Evolutionary conservation across 2,329 filamentous ascomycete genomes (phyloP).

Genomic region (Chrysosporium keratinophilum): DNA sequence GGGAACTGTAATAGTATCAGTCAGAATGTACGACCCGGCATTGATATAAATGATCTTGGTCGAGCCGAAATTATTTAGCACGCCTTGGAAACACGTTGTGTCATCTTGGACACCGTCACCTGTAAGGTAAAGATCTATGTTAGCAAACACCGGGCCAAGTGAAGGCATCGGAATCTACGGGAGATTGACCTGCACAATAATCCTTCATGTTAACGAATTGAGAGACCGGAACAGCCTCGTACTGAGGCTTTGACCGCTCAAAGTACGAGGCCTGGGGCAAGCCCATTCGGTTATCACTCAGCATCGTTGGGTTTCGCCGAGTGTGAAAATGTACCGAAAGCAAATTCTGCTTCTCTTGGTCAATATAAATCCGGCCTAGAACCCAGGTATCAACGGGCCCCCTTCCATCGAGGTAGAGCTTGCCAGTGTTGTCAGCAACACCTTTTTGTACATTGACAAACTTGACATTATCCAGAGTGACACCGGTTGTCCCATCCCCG

Average conservation of each 20-base stretch:
- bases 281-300: neutral
- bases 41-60: conserved; percentile 57
- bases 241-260: conserved; percentile 16
- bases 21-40: conserved; percentile 62
- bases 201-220: conserved; percentile 9
- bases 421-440: conserved; percentile 7
- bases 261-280: conserved; percentile 8
- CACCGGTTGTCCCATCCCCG: conserved; percentile 4
- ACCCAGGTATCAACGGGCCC: conserved; percentile 8
- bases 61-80: neutral
- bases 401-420: conserved; percentile 4
- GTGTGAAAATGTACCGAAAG: neutral
- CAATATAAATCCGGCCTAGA: conserved; percentile 7
- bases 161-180: too few relatives aligned
- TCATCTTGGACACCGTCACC: conserved; percentile 8
- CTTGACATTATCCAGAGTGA: conserved; percentile 10
- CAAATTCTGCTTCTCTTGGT: neutral
- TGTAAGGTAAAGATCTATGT: conserved; percentile 4
- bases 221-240: conserved; percentile 5
- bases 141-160: neutral
- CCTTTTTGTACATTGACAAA: conserved; percentile 6
- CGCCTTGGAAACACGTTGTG: conserved; percentile 3
- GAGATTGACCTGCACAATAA: neutral
- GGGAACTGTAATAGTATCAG: conserved; percentile 59
- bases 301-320: neutral